phyloP scores from a whole-genome alignment of 345 rosid genomes.

The Erodium maritimum region DNA sequence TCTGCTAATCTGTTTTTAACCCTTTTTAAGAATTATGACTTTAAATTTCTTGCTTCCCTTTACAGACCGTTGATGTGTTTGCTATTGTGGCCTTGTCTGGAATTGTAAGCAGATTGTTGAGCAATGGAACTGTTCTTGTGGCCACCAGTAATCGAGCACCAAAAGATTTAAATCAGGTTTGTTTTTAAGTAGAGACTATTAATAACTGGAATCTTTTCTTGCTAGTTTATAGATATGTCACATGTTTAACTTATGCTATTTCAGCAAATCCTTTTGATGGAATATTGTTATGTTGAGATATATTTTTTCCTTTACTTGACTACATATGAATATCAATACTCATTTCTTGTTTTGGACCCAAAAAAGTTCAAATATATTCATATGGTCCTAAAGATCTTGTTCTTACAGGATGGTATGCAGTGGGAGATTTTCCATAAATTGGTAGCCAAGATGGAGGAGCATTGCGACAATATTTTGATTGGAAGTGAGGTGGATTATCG shows the following conservation, averaged over 20 bases:
- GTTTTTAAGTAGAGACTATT: not conserved
- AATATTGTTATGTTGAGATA: conserved; percentile 1
- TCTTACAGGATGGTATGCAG: conserved; percentile 87
- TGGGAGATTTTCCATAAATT: conserved; percentile 69
- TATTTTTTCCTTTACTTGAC: not conserved
- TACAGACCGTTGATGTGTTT: conserved; percentile 90
- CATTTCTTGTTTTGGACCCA: not conserved
- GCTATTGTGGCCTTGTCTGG: conserved; percentile 99
- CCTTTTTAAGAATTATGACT: conserved; percentile 8
- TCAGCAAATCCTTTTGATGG: not conserved
- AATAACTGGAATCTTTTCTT: not conserved
- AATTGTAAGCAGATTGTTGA: conserved; percentile 82
- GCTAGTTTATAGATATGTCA: not conserved
- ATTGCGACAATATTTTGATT: conserved; percentile 62
- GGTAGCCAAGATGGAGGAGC: conserved; percentile 51
- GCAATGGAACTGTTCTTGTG: conserved; percentile 79
- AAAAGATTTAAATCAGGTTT: conserved; percentile 79
- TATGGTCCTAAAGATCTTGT: conserved; percentile 5
- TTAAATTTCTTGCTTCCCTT: conserved; percentile 22
- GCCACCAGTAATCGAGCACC: conserved; percentile 95
- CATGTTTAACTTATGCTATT: not conserved
- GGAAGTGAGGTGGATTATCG: conserved; percentile 88
- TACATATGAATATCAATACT: not conserved
- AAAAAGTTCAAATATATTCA: not conserved
- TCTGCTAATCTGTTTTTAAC: conserved; percentile 7